phyloP scores from a whole-genome alignment of 768 basidiomycete species.

The Pleurotus salmoneostramineus region DNA sequence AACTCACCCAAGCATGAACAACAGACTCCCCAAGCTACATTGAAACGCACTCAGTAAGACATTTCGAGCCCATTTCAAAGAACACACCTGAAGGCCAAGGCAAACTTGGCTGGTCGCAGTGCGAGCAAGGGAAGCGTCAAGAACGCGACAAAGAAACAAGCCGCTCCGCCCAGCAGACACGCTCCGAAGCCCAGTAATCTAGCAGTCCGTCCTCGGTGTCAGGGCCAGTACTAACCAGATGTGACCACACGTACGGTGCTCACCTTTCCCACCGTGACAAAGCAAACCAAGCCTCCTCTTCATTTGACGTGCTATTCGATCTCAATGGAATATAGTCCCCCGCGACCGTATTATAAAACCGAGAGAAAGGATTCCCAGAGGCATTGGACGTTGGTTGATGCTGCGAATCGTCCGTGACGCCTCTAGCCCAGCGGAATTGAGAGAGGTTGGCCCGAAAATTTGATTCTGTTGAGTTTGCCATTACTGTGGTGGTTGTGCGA shows the following conservation, averaged over 20 bases:
- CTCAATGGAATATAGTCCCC: slow-evolving; percentile 87
- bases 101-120: slow-evolving; percentile 21
- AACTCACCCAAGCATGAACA: slow-evolving; percentile 91
- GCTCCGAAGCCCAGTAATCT: slow-evolving; percentile 90
- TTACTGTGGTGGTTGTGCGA: not conserved
- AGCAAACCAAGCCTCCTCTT: slow-evolving; percentile 95
- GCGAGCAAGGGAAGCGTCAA: slow-evolving; percentile 63
- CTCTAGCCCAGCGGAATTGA: slow-evolving; percentile 84
- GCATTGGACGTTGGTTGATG: slow-evolving; percentile 29
- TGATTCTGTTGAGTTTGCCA: slow-evolving; percentile 46
- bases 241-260: slow-evolving; percentile 7
- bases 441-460: slow-evolving; percentile 71
- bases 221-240: not conserved
- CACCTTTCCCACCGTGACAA: slow-evolving; percentile 92
- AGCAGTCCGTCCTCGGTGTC: not conserved
- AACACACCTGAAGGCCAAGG: slow-evolving; percentile 3
- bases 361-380: slow-evolving; percentile 67
- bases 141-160: slow-evolving; percentile 93
- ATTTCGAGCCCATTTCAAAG: not conserved
- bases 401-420: slow-evolving; percentile 68
- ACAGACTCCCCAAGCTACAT: slow-evolving; percentile 74
- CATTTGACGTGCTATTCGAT: slow-evolving; percentile 77
- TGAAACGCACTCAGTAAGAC: slow-evolving; percentile 54
- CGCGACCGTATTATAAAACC: slow-evolving; percentile 84
- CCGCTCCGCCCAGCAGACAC: slow-evolving; percentile 84